Evolutionary conservation across 2,329 filamentous ascomycete species (phyloP), one percentile per base, ranked within the genome.

Genomic region (Venturia effusa): DNA sequence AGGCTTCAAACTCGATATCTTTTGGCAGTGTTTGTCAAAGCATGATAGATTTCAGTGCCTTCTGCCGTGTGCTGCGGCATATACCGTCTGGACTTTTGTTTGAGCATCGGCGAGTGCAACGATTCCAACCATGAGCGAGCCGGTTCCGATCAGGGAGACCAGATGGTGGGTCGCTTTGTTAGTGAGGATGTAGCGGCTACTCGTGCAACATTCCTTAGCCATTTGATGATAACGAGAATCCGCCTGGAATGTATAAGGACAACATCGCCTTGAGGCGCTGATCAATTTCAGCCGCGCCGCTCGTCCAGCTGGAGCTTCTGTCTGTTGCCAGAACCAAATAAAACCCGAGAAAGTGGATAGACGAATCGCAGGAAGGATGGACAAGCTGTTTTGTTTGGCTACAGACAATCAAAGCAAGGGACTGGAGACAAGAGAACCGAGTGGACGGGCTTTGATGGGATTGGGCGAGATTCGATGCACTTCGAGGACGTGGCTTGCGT

Each of bases 51-150:
- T 78, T 79, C 19, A 81, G 68, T 15, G 79, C 79, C 43, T 80
- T 80, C 1, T 68, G 71, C 81, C 77, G 68, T 79, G 81, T 0
- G 78, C 74, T 1, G 72, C 78, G 0, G 78, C 79, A 76, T 79
- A 81, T 3, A 74, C 77, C 40, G 80, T 75, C 66, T 82, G 80
- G 0, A 78, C 71, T 48, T 77, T 71, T 15, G 79, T 75, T 30
- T 74, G 75, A 3, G 79, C 76, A 63, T 81, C 81, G 67, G 78
- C 79, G 3, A 82, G 75, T 43, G 74, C 75, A 51, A 81, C 79
- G 66, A 82, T 78, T 15, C 80, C 79, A 40, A 78, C 72, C 80
- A 82, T 81, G 59, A 82, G 75, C 71, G 81, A 74, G 59, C 81
- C 70, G 6, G 80, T 81, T 65, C 78, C 80, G 4, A 80, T 67